Conservation (phyloP, 2,329 filamentous ascomycete species). For the Fusarium anthophilum region DNA sequence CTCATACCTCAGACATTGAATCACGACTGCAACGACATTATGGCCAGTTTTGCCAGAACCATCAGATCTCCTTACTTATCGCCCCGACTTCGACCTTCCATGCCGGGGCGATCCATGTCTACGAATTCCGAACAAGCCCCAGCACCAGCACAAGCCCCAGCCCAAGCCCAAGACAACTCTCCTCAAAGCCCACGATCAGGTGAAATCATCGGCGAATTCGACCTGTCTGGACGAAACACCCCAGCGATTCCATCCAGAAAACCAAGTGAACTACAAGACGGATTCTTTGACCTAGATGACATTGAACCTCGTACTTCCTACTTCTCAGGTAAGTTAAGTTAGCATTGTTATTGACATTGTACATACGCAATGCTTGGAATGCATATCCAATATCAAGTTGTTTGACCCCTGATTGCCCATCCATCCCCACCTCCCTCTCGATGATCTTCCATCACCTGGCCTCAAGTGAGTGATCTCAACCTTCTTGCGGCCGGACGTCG, state of each 20-base stretch:
- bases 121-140: slow-evolving; percentile 55
- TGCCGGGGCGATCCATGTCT: slow-evolving; percentile 56
- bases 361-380: slow-evolving; percentile 13
- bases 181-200: slow-evolving; percentile 43
- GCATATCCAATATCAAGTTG: slow-evolving; percentile 11
- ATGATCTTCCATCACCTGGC: slow-evolving; percentile 22
- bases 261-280: slow-evolving; percentile 21
- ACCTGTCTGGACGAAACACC: slow-evolving; percentile 44
- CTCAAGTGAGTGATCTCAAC: slow-evolving; percentile 23
- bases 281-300: slow-evolving; percentile 26
- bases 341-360: not conserved
- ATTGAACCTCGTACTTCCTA: slow-evolving; percentile 12
- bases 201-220: slow-evolving; percentile 43
- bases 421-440: slow-evolving; percentile 2
- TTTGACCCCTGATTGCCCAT: slow-evolving; percentile 4
- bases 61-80: slow-evolving; percentile 59
- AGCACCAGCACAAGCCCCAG: slow-evolving; percentile 20
- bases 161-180: slow-evolving; percentile 39
- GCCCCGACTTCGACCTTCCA: slow-evolving; percentile 54
- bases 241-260: slow-evolving; percentile 30
- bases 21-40: slow-evolving; percentile 39
- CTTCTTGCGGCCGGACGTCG: not conserved
- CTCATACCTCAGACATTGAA: slow-evolving; percentile 19
- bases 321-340: slow-evolving; percentile 24
- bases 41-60: slow-evolving; percentile 61